Evolutionary conservation across 257 asterid genomes (phyloP), one percentile per base, ranked within the genome.

Genomic region (Fraxinus pennsylvanica): DNA sequence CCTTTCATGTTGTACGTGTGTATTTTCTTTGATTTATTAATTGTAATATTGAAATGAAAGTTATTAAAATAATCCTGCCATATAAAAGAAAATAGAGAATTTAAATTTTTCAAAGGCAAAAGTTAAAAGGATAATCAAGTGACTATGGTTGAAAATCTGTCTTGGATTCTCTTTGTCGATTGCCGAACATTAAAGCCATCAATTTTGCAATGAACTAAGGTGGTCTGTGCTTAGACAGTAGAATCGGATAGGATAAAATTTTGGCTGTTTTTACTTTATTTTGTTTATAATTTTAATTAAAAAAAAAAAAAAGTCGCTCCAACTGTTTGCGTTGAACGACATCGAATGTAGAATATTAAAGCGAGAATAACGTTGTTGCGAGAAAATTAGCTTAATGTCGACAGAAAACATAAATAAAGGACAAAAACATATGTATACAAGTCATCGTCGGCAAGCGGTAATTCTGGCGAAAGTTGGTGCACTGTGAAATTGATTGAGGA

Each of bases 381-480:
- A 59, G 14, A 59, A n/a, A 59, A n/a, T n/a, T 21, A 19, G 29
- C 0, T 57, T 1, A 41, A 41, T 9, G 47, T 41, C 0, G 47
- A 41, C 2, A 1, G 14, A 41, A 43, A 2, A 43, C 10, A 43
- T 43, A 43, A 10, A 12, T 43, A 39, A 8, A 39, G 12, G 45
- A 39, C 45, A 39, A 39, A 39, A 39, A 39, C 13, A 45, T 10
- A 2, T 13, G 8, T 19, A 2, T 8, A 3, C 12, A 6, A 22
- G 33, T 21, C 50, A 35, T 19, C 36, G 25, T 74, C 66, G 10
- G 3, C 66, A 35, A 1, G 72, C 84, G 72, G 66, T 74, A 67
- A 22, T 39, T 75, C 75, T 54, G 78, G 80, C 72, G 59, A 73
- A 39, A 77, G 43, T 74, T 67, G 76, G 68, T 72, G 65, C 68